Conservation (phyloP, 1,284 basidiomycete genomes). For the Stereum hirsutum region DNA sequence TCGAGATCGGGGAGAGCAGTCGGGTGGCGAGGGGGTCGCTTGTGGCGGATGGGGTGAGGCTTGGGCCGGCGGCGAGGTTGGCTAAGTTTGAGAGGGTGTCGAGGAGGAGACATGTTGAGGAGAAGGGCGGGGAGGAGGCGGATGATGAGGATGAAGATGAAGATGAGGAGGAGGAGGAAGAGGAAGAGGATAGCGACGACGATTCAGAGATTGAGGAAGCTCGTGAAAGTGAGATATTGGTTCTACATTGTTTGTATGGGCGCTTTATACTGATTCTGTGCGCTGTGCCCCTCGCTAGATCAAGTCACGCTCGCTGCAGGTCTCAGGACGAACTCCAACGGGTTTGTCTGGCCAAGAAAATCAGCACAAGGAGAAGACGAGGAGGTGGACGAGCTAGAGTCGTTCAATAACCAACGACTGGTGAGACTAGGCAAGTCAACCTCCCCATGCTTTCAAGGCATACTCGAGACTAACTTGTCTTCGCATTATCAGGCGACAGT, state of each 20-base stretch:
- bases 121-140: constrained; percentile 55
- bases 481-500: constrained; percentile 39
- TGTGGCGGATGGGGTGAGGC: constrained; percentile 70
- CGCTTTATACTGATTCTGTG: neutral
- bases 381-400: constrained; percentile 37
- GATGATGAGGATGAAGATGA: constrained; percentile 27
- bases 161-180: constrained; percentile 45
- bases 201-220: too few species aligned
- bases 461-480: constrained; percentile 1
- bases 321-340: constrained; percentile 57
- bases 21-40: constrained; percentile 62
- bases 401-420: constrained; percentile 53
- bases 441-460: neutral
- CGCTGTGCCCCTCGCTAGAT: constrained; percentile 10
- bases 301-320: constrained; percentile 37
- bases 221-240: constrained; percentile 38
- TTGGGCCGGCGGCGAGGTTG: constrained; percentile 69
- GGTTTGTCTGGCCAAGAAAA: constrained; percentile 57
- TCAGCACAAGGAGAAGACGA: constrained; percentile 30
- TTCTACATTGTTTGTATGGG: neutral
- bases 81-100: constrained; percentile 68
- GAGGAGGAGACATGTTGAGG: constrained; percentile 24
- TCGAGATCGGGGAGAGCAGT: constrained; percentile 60
- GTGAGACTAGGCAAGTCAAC: constrained; percentile 54
- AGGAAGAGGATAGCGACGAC: too few species aligned